Evolutionary conservation across 179 eudicot genomes (phyloP), one percentile per base, ranked within the genome.

Genomic region (Beta macrorhiza): DNA sequence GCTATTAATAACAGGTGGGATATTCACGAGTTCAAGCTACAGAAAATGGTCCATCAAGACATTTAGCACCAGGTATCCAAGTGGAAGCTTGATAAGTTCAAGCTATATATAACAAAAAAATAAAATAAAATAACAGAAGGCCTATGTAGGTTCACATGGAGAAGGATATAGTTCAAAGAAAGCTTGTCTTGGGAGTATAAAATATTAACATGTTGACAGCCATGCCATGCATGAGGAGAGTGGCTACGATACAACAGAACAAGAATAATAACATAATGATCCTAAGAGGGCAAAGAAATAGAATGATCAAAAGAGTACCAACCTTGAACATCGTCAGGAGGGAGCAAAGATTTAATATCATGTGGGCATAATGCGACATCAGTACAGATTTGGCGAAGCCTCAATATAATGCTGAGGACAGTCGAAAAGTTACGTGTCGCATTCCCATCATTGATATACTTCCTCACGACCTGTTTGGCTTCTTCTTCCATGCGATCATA

Each of bases 301-400:
- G 20, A 68, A 74, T 17, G 72, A 79, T 32, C 7, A 1, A 58
- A 58, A 22, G 55, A 72, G 58, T 71, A 67, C 75, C 55, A 76
- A 91, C 98, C 98, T 91, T 86, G 96, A 72, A 94, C 83, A 84
- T 88, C 89, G 65, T 85, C 83, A 13, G 91, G 78, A 68, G 91
- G 91, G 72, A 92, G 89, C 82, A 91, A 83, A 65, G 92, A 86
- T 82, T 74, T 89, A 49, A 95, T 86, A 81, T 95, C 95, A 63
- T 90, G 83, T 55, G 99, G 99, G 87, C 95, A 92, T 85, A 95
- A 84, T 69, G 95, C 93, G 32, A 91, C 67, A 89, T 93, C 90
- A 56, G 92, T 89, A 76, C 98, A 92, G 20, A 92, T 89, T 83
- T 95, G 99, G 69, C 99, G 97, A 83, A 95, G 98, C 75, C 98